Evolutionary conservation across 1,284 basidiomycete genomes (phyloP).

Genomic region (Paramarasmius palmivorus): DNA sequence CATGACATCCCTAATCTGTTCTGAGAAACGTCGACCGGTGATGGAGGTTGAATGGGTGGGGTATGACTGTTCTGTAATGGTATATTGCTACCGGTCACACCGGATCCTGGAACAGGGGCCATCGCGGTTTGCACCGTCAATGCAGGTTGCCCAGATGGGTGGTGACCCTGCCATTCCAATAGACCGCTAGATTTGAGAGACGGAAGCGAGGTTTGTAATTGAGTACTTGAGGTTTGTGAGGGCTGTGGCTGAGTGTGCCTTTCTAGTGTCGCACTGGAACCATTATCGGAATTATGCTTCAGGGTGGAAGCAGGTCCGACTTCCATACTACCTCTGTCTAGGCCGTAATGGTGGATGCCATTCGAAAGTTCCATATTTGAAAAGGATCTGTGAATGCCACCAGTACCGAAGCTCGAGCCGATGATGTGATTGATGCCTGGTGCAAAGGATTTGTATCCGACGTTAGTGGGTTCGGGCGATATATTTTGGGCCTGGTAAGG

Average conservation of each 20-base stretch:
- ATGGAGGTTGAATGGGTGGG: not conserved
- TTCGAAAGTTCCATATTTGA: no score
- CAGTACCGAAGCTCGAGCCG: no score
- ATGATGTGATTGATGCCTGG: no score
- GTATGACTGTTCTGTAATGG: not conserved
- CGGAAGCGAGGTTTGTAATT: conserved; percentile 45
- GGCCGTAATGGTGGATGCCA: no score
- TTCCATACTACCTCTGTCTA: no score
- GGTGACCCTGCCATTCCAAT: conserved; percentile 41
- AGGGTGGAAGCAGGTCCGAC: not conserved
- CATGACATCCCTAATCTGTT: not conserved
- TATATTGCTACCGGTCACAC: not conserved
- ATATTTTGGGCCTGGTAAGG: no score
- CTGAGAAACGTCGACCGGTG: not conserved
- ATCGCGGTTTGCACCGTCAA: not conserved
- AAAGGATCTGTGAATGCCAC: no score
- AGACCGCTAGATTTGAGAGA: conserved; percentile 74
- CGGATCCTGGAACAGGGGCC: not conserved
- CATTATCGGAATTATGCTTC: not conserved
- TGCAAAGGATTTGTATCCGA: no score
- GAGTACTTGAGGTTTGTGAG: not conserved
- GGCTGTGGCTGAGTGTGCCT: not conserved
- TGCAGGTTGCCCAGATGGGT: not conserved
- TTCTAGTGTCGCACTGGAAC: not conserved
- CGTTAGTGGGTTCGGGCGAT: no score